Percentiles rank a stretch among this genome's conserved stretches.
Conservation (phyloP, 441 rosid species). For the Sinapis alba region DNA sequence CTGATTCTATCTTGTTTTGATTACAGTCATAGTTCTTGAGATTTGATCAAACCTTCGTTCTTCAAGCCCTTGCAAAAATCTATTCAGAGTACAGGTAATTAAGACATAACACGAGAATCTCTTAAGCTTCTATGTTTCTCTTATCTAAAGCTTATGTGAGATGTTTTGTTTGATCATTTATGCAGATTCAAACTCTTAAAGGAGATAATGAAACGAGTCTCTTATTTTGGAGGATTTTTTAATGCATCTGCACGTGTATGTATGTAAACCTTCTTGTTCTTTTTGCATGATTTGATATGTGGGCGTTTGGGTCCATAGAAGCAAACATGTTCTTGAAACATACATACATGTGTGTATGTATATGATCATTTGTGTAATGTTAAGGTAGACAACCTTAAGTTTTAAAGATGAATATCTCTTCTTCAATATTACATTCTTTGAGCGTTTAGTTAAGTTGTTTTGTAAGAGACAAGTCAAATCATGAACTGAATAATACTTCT, state of each 20-base stretch:
- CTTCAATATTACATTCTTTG: not conserved
- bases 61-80: conserved; percentile 10
- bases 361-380: conserved; percentile 15
- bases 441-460: not conserved
- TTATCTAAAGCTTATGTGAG: not conserved
- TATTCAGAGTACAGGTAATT: conserved; percentile 42
- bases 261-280: not conserved
- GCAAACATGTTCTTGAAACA: conserved; percentile 51
- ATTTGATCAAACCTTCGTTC: conserved; percentile 43
- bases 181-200: conserved; percentile 31
- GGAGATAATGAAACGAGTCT: conserved; percentile 9
- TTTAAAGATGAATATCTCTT: not conserved
- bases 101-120: conserved; percentile 2
- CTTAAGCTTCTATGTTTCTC: not conserved
- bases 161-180: not conserved
- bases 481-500: not conserved
- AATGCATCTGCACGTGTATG: conserved; percentile 13
- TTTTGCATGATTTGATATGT: conserved; percentile 57
- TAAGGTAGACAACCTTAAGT: conserved; percentile 38
- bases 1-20: conserved; percentile 10
- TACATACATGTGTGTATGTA: conserved; percentile 13
- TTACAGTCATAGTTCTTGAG: conserved; percentile 93
- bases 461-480: conserved; percentile 11
- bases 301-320: conserved; percentile 33
- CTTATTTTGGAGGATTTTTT: conserved; percentile 21